Conservation (phyloP, 2,329 filamentous ascomycete species). For the Alternaria arbusti region DNA sequence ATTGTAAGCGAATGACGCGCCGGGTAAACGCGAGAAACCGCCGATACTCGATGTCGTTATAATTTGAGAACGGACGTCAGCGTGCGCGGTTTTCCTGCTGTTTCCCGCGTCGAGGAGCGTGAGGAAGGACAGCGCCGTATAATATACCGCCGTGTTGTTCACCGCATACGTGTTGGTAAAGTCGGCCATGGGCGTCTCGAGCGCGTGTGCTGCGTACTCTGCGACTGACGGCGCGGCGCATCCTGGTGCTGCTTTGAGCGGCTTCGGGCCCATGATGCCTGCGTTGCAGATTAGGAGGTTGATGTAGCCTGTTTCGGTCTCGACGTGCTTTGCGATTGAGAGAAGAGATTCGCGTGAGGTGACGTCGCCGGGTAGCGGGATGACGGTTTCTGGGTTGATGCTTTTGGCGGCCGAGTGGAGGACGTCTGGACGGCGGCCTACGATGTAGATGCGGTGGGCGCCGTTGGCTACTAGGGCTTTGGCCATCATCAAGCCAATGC, state of each 20-base stretch:
- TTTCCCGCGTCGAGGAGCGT: constrained; percentile 53
- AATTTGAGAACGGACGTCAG: constrained; percentile 24
- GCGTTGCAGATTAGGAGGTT: constrained; percentile 35
- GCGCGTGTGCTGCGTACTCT: constrained; percentile 25
- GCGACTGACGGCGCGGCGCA: constrained; percentile 15
- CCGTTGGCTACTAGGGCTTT: constrained; percentile 28
- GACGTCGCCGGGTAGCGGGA: constrained; percentile 28
- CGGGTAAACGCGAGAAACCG: constrained; percentile 8
- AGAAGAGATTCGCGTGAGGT: constrained; percentile 21
- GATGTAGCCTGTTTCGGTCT: constrained; percentile 19
- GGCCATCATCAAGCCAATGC: constrained; percentile 29
- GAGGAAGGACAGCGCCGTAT: constrained; percentile 51
- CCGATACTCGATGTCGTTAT: constrained; percentile 23
- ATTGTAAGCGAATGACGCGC: constrained; percentile 26
- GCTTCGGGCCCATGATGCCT: constrained; percentile 28
- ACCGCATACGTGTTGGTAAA: constrained; percentile 49
- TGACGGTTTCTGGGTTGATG: constrained; percentile 20
- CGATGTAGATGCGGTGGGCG: constrained; percentile 25
- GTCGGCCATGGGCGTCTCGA: constrained; percentile 25
- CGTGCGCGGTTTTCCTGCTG: constrained; percentile 16
- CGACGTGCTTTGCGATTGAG: constrained; percentile 15
- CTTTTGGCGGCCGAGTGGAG: constrained; percentile 16
- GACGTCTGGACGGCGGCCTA: constrained; percentile 22
- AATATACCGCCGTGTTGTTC: constrained; percentile 51
- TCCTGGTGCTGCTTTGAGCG: constrained; percentile 19